These are phyloP conservation scores for Starmera quercuum DNA, from an alignment of 805 yeast species.

Conservation along the genomic window DNA sequence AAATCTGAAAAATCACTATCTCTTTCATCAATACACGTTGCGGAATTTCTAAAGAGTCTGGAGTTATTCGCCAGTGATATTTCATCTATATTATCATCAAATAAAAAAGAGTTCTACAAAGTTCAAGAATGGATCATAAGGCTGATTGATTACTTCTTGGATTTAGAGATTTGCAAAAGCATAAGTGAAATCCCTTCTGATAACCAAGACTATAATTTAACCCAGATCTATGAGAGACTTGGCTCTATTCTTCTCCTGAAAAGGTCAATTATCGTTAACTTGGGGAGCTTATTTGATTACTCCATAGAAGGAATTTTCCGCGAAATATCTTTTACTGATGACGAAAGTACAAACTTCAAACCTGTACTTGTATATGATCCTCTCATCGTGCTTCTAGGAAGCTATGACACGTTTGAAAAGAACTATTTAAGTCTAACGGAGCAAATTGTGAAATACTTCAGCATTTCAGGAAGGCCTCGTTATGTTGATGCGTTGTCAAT, in stretches of 20 bases:
- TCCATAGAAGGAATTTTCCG: conserved; percentile 23
- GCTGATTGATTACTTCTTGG: conserved; percentile 34
- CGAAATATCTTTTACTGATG: conserved; percentile 4
- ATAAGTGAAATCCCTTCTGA: conserved; percentile 4
- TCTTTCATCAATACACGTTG: conserved; percentile 31
- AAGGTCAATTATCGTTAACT: conserved; percentile 32
- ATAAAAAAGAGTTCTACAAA: conserved; percentile 14
- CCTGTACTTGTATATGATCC: conserved; percentile 7
- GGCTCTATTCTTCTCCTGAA: conserved; percentile 45
- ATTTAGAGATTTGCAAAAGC: conserved; percentile 11
- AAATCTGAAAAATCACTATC: conserved; percentile 30
- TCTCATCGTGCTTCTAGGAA: conserved; percentile 17
- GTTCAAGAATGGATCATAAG: conserved; percentile 34
- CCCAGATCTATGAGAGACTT: conserved; percentile 27
- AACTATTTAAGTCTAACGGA: conserved; percentile 49
- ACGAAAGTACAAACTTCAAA: neutral
- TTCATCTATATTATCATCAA: conserved; percentile 11
- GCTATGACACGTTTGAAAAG: conserved; percentile 28
- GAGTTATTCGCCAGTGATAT: conserved; percentile 33
- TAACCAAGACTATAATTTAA: conserved; percentile 16
- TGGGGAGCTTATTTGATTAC: conserved; percentile 25
- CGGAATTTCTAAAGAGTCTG: conserved; percentile 27
- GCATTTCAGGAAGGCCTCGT: conserved; percentile 46
- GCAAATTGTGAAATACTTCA: conserved; percentile 44
- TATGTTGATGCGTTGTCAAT: conserved; percentile 68